These are phyloP conservation scores for Apiotrichum siamense DNA, from an alignment of 1,284 basidiomycete species.

Conservation along the genomic window DNA sequence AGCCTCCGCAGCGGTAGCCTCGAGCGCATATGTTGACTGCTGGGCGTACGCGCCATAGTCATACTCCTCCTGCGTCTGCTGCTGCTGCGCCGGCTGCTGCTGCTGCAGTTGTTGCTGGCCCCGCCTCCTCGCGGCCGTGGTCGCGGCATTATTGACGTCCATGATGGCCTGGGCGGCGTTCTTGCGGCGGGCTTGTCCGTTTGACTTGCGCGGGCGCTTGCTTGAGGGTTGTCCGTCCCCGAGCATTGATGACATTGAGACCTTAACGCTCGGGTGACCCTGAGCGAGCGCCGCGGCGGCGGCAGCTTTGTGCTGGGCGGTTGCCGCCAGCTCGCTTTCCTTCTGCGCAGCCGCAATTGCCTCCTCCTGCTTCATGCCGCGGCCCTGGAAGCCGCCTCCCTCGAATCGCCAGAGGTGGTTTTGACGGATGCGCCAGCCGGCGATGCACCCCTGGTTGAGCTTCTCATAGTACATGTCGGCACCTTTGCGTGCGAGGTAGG, in stretches of 20 bases:
- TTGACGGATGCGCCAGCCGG: conserved; percentile 44
- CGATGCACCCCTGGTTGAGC: conserved; percentile 42
- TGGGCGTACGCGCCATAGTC: conserved; percentile 13
- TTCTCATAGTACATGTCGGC: conserved; percentile 48
- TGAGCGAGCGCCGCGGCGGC: conserved; percentile 41
- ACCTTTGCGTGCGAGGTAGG: conserved; percentile 45
- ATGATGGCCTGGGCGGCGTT: not conserved
- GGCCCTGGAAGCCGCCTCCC: conserved; percentile 44
- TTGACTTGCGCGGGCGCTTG: conserved; percentile 19
- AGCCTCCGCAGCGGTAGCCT: conserved; percentile 1
- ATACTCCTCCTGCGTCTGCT: conserved; percentile 8
- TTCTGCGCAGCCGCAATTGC: conserved; percentile 37
- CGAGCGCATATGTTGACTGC: not conserved
- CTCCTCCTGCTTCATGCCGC: conserved; percentile 47
- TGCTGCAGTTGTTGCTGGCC: no score
- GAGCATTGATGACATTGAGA: conserved; percentile 26
- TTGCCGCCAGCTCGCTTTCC: conserved; percentile 36
- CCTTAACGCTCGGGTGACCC: conserved; percentile 43
- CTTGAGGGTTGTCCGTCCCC: conserved; percentile 6
- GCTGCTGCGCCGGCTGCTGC: no score
- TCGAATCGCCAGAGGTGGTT: conserved; percentile 46
- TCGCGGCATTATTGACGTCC: conserved; percentile 12
- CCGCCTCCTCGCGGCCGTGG: no score
- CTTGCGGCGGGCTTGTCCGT: conserved; percentile 18
- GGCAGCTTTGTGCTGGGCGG: conserved; percentile 40